Evolutionary conservation across 176 grass and related monocot genomes (phyloP), one percentile per base, ranked within the genome.

Genomic region (Calamus simplicifolius): DNA sequence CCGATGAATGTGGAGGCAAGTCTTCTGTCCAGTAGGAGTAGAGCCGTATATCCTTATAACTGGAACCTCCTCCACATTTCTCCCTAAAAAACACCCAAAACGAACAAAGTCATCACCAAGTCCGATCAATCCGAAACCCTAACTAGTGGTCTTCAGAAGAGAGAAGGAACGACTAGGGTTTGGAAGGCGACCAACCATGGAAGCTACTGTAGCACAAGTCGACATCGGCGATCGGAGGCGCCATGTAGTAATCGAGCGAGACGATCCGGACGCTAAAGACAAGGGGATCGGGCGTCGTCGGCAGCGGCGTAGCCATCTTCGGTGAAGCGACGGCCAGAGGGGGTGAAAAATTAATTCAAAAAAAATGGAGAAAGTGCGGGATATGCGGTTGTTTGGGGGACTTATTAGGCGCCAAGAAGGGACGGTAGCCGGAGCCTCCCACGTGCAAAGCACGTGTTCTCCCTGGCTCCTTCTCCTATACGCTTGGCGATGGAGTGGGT

Each of bases 221-320:
- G 71, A 97, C 60, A 51, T 78, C 75, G 18, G 80, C 78, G 58
- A 90, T 73, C 1, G 92, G 87, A 31, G 72, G 78, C 54, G 92
- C 77, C 92, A 97, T 91, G 80, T 91, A 97, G 84, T 91, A 85
- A 73, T 97, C 87, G 50, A 90, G 75, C 52, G 84, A 85, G 54
- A 97, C 87, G 49, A 97, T 88, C 56, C 87, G 78, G 16, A 91
- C 78, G 64, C 87, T 96, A 61, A 97, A 78, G 27, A 88, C 77
- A 21, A 73, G 70, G 16, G 52, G 51, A 5, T 56, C 25, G 28
- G 52, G 50, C 27, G 79, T 54, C 52, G 80, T 66, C 52, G 80
- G 50, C 77, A 56, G 38, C 71, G 29, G 66, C 43, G 70, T 76
- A 63, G 60, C 62, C 62, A 64, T 54, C 69, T 63, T 49, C 68